phyloP scores from a whole-genome alignment of 2,329 filamentous ascomycete genomes.

The Arthrobotrys sphaeroides region DNA sequence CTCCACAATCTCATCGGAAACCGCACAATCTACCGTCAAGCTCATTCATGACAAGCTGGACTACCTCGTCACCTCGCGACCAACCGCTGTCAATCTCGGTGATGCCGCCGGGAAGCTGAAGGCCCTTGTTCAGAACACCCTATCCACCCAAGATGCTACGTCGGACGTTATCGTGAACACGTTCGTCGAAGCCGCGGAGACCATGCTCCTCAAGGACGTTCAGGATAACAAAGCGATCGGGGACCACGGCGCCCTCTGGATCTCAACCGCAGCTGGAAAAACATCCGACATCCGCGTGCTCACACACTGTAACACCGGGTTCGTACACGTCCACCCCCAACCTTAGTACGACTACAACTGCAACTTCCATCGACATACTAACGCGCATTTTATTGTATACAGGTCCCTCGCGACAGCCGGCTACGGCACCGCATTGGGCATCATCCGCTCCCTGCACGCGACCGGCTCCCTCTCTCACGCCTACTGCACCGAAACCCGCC shows the following conservation, averaged over 20 bases:
- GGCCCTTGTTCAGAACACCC: slow-evolving; percentile 61
- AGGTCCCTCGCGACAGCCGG: slow-evolving; percentile 93
- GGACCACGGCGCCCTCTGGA: slow-evolving; percentile 82
- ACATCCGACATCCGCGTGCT: slow-evolving; percentile 76
- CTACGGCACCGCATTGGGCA: slow-evolving; percentile 94
- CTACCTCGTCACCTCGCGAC: slow-evolving; percentile 86
- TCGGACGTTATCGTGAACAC: slow-evolving; percentile 69
- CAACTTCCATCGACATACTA: neutral
- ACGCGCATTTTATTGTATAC: neutral
- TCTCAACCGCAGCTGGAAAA: slow-evolving; percentile 69
- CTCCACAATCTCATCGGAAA: slow-evolving; percentile 47
- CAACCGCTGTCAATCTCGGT: slow-evolving; percentile 92
- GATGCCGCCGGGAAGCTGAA: slow-evolving; percentile 88
- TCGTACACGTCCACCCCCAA: slow-evolving; percentile 52
- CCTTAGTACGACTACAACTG: slow-evolving; percentile 54
- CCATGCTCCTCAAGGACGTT: slow-evolving; percentile 86
- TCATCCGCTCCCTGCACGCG: slow-evolving; percentile 82
- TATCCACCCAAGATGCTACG: slow-evolving; percentile 64
- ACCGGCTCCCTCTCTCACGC: slow-evolving; percentile 76
- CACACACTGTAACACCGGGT: slow-evolving; percentile 98
- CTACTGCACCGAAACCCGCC: slow-evolving; percentile 95
- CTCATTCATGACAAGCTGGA: slow-evolving; percentile 81
- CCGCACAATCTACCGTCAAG: slow-evolving; percentile 67
- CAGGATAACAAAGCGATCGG: slow-evolving; percentile 88
- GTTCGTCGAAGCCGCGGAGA: slow-evolving; percentile 82